Conservation (phyloP, 768 basidiomycete species). For the Mycena filopes region DNA sequence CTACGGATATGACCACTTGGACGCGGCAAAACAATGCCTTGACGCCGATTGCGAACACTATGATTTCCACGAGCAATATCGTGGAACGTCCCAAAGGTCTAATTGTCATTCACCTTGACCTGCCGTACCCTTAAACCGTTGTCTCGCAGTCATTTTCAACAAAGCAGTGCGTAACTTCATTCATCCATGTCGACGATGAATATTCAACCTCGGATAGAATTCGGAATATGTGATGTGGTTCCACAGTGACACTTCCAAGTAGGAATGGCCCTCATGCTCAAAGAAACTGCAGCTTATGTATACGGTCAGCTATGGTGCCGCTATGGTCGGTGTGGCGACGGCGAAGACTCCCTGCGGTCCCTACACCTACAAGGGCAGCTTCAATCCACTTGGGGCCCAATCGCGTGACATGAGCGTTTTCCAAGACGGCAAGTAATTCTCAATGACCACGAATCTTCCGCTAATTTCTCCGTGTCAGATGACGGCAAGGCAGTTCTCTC, state of each 20-base stretch:
- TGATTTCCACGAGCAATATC: slow-evolving; percentile 66
- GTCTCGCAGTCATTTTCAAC: slow-evolving; percentile 62
- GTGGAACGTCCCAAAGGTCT: slow-evolving; percentile 73
- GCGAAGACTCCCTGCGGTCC: slow-evolving; percentile 70
- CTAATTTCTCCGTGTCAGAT: slow-evolving; percentile 41
- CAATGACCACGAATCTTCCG: background rate
- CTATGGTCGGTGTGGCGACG: slow-evolving; percentile 70
- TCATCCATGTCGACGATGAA: background rate
- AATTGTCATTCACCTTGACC: background rate
- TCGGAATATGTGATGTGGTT: slow-evolving; percentile 79
- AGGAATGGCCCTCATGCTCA: slow-evolving; percentile 27
- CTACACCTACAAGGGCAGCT: slow-evolving; percentile 65
- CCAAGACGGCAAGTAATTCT: slow-evolving; percentile 61
- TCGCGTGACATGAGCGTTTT: slow-evolving; percentile 70
- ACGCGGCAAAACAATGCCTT: slow-evolving; percentile 68
- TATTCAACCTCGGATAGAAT: slow-evolving; percentile 48
- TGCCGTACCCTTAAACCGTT: background rate
- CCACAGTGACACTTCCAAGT: slow-evolving; percentile 72
- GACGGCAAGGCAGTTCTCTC: slow-evolving; percentile 44
- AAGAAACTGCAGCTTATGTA: background rate
- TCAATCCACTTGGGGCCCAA: slow-evolving; percentile 66
- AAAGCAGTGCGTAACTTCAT: slow-evolving; percentile 46
- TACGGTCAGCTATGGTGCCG: slow-evolving; percentile 65
- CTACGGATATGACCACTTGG: slow-evolving; percentile 61
- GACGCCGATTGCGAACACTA: slow-evolving; percentile 62